These are phyloP conservation scores for Knufia petricola DNA, from an alignment of 2,329 filamentous ascomycete species.

Conservation along the genomic window DNA sequence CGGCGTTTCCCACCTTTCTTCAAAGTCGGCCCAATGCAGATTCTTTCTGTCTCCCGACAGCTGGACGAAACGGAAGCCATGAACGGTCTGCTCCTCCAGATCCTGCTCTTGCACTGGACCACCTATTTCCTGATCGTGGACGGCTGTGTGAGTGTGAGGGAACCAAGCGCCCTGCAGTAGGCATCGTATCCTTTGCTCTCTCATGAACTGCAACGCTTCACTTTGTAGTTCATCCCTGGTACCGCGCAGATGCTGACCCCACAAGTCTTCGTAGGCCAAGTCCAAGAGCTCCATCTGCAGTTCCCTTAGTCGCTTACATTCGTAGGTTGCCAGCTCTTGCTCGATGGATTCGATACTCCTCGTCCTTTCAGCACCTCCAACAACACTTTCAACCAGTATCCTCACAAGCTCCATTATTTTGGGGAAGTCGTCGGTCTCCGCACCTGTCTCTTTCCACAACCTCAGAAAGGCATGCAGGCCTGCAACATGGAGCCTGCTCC, in stretches of 20 bases:
- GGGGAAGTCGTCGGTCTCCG: conserved; percentile 76
- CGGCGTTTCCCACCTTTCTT: conserved; percentile 51
- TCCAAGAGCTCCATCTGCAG: conserved; percentile 91
- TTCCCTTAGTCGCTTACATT: conserved; percentile 66
- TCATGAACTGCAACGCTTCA: conserved; percentile 90
- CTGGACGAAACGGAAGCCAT: conserved; percentile 70
- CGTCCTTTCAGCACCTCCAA: conserved; percentile 69
- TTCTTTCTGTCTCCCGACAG: conserved; percentile 85
- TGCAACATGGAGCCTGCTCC: conserved; percentile 80
- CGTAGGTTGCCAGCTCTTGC: conserved; percentile 77
- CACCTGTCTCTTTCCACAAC: conserved; percentile 83
- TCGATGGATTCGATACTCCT: conserved; percentile 82
- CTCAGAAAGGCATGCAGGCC: conserved; percentile 80
- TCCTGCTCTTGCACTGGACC: conserved; percentile 6
- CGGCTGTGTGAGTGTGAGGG: conserved; percentile 43
- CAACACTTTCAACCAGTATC: conserved; percentile 80
- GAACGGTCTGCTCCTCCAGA: conserved; percentile 24
- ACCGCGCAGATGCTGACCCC: conserved; percentile 80
- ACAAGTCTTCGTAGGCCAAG: conserved; percentile 84
- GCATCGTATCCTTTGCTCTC: conserved; percentile 88
- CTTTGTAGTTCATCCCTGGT: conserved; percentile 86
- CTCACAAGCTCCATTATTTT: conserved; percentile 87
- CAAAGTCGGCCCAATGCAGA: conserved; percentile 83
- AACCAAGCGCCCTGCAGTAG: conserved; percentile 89
- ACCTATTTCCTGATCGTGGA: conserved; percentile 32